Conservation (phyloP, 768 basidiomycete species). For the Russula lepida region DNA sequence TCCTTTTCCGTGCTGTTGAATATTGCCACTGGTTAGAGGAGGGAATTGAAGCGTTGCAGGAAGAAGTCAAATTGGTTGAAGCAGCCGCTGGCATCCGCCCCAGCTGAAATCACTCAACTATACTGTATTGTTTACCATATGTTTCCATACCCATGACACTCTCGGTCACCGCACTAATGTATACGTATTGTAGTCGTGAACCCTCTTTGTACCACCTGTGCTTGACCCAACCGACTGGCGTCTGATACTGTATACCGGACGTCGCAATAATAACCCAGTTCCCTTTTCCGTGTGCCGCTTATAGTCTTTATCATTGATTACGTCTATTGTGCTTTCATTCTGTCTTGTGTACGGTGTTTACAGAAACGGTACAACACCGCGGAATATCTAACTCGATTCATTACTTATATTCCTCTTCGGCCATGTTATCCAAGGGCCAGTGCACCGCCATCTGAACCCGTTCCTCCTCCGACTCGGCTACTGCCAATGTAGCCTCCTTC, state of each 20-base stretch:
- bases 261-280: too few relatives aligned
- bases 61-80: constrained; percentile 64
- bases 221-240: too few relatives aligned
- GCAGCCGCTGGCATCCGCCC: constrained; percentile 49
- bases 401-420: constrained; percentile 39
- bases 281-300: too few relatives aligned
- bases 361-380: too few relatives aligned
- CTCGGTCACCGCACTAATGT: background rate
- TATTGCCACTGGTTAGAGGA: constrained; percentile 85
- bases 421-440: constrained; percentile 44
- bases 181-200: background rate
- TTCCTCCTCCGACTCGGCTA: constrained; percentile 27
- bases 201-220: background rate
- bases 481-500: background rate
- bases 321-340: too few relatives aligned
- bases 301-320: too few relatives aligned
- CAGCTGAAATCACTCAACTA: background rate
- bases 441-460: too few relatives aligned
- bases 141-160: background rate
- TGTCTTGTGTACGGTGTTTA: too few relatives aligned
- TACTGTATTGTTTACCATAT: background rate
- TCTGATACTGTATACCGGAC: too few relatives aligned
- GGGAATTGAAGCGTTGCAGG: constrained; percentile 58
- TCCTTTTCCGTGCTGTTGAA: constrained; percentile 78
- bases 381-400: too few relatives aligned